phyloP scores from a whole-genome alignment of 225 moss, liverwort and hornwort species.

The Pleurozium schreberi region DNA sequence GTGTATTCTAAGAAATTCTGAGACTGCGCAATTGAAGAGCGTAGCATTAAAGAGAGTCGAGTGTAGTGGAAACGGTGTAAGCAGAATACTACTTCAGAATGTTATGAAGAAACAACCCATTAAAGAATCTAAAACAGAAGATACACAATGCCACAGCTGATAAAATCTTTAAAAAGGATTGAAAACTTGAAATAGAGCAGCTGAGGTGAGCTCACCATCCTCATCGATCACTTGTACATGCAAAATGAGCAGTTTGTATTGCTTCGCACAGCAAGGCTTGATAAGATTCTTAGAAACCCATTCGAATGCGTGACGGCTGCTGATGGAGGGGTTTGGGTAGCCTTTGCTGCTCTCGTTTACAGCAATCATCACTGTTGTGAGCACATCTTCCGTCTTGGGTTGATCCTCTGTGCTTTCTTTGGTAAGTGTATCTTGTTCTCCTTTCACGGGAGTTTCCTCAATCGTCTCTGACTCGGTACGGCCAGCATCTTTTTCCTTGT shows the following conservation, averaged over 20 bases:
- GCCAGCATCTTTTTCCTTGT: background rate
- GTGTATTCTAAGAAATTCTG: background rate
- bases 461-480: background rate
- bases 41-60: background rate
- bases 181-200: background rate
- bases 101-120: background rate
- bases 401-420: background rate
- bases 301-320: conserved; percentile 70
- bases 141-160: background rate
- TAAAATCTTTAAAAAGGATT: background rate
- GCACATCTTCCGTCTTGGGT: background rate
- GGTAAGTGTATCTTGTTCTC: background rate
- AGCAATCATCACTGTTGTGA: conserved; percentile 52
- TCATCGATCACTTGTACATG: conserved; percentile 80
- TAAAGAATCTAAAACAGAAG: background rate
- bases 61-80: background rate
- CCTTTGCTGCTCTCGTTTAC: conserved; percentile 63
- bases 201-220: conserved; percentile 50
- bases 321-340: conserved; percentile 82
- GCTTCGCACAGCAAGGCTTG: conserved; percentile 39
- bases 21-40: background rate
- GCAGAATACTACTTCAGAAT: background rate
- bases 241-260: conserved; percentile 60
- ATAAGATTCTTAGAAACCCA: conserved; percentile 70
- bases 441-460: background rate